phyloP scores from a whole-genome alignment of 2,329 filamentous ascomycete genomes.

The Aureobasidium sp. region DNA sequence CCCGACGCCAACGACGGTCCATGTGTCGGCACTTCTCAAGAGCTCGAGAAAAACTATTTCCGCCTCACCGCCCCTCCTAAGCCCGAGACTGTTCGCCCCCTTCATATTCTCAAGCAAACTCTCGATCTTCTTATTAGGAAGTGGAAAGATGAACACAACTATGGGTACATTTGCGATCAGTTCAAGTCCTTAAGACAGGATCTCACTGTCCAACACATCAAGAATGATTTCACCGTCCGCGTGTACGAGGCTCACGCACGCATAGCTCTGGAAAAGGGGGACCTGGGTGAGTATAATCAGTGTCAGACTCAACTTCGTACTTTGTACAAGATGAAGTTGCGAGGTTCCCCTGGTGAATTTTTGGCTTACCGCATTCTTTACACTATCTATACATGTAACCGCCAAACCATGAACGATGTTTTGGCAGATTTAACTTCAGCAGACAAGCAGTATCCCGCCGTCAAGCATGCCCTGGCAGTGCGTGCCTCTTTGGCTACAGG shows the following conservation, averaged over 20 bases:
- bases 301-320: constrained; percentile 96
- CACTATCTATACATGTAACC: constrained; percentile 98
- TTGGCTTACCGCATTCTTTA: constrained; percentile 99
- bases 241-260: constrained; percentile 97
- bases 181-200: constrained; percentile 98
- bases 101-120: constrained; percentile 70
- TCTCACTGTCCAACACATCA: constrained; percentile 93
- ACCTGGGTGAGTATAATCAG: constrained; percentile 99
- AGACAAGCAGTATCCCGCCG: constrained; percentile 79
- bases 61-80: constrained; percentile 86
- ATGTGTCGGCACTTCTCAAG: constrained; percentile 75
- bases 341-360: constrained; percentile 89
- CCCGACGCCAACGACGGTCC: constrained; percentile 49
- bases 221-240: constrained; percentile 89
- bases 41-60: constrained; percentile 87
- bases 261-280: constrained; percentile 94
- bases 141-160: constrained; percentile 90
- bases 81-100: constrained; percentile 78
- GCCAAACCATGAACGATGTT: constrained; percentile 94
- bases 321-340: constrained; percentile 77
- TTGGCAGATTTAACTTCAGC: constrained; percentile 96
- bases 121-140: constrained; percentile 86
- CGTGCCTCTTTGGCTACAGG: constrained; percentile 85
- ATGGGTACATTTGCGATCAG: constrained; percentile 96
- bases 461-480: constrained; percentile 86